Evolutionary conservation across 495 filamentous ascomycete genomes (phyloP), one percentile per base, ranked within the genome.

Genomic region (Bacidia gigantensis): DNA sequence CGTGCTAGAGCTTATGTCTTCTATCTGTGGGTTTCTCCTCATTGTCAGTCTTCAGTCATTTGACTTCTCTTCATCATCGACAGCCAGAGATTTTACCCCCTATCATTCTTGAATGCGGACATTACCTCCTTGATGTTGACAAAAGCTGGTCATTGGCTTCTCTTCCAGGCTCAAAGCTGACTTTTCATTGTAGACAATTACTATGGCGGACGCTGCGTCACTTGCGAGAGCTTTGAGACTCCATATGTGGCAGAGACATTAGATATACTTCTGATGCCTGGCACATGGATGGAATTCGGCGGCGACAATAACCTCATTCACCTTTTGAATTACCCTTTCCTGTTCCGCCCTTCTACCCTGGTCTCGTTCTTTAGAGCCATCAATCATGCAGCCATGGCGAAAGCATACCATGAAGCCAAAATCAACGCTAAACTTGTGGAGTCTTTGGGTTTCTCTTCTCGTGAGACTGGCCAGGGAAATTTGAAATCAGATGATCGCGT

Each of bases 301-400:
- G 61, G 58, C 23, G 80, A 77, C 39, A 80, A 74, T 52, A 80
- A 81, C 53, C 79, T 70, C 2, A 65, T 84, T 32, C 89, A 96
- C 63, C 68, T 95, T 1, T 69, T 96, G 2, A 82, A 87, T 39
- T 86, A 84, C 55, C 77, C 87, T 1, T 95, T 86, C 63, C 69
- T 96, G 0, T 95, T 95, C 48, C 79, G 74, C 24, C 78, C 81
- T 0, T 72, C 81, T 0, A 76, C 77, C 11, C 67, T 92, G 7
- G 82, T 94, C 35, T 82, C 80, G 0, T 94, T 88, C 60, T 95
- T 95, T 60, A 83, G 89, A 2, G 77, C 87, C n/a, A 78, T 95
- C 52, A 95, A 95, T 59, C 84, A 85, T 57, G 79, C 81, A 0
- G 73, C 74, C 23, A 95, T 96, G 89, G 84, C 77, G 21, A 78